Evolutionary conservation across 805 yeast genomes (phyloP), one percentile per base, ranked within the genome.

Genomic region (Diddensiella caesifluorescens): DNA sequence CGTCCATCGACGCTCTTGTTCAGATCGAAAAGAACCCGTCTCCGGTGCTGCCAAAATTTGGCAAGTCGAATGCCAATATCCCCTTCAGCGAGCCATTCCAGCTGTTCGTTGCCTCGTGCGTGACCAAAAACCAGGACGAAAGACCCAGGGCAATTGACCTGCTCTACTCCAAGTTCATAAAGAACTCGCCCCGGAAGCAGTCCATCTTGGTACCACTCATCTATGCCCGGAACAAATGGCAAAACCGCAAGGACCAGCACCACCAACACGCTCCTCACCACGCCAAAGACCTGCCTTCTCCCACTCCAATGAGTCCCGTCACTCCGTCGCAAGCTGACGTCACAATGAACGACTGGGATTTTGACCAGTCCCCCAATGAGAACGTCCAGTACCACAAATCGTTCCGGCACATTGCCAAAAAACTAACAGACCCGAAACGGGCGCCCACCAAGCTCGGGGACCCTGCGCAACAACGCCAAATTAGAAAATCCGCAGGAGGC

Each of bases 1-100:
- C 81, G 40, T 95, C 96, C 10, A 73, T 82, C 77, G 79, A 81
- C 49, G 86, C 84, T 0, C 67, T 90, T 52, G 73, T 79, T 52
- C 73, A 74, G 36, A 84, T 87, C 34, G 90, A 89, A 10, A 71
- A 72, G 32, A 62, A 70, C 18, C 72, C 74, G 5, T 75, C 95
- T 0, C 95, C 95, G 7, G 25, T 29, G 21, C 38, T 46, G 31
- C 38, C 42, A n/a, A 15, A 22, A 12, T 22, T 12, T 13, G 10
- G 19, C 21, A 29, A 26, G 31, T 10, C 18, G 18, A 27, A 43
- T 12, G 22, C 43, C 9, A 29, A 22, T 16, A 21, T 10, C 28
- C 30, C 23, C 31, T 44, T 19, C 22, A 19, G 39, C 16, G 42
- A 36, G 13, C 22, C 26, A 5, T 60, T 73, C 27, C 75, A 68